Conservation (phyloP, 2,329 filamentous ascomycete genomes). For the Dactylellina haptotyla region DNA sequence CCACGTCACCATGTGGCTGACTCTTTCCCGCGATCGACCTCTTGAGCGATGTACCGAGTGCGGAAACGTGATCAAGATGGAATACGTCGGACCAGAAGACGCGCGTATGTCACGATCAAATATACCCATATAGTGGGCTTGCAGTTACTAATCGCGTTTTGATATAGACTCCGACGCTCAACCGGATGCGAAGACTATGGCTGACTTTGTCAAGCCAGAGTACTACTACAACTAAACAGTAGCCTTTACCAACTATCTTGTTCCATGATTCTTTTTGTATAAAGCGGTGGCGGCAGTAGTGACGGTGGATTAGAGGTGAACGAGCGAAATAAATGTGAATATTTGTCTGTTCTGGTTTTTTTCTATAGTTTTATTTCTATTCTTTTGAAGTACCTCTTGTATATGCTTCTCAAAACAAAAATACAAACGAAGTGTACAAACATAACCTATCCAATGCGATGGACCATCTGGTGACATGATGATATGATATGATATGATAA, state of each 20-base stretch:
- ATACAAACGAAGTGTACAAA: conserved; percentile 46
- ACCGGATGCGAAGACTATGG: conserved; percentile 89
- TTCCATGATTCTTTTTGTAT: conserved; percentile 25
- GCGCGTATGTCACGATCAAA: conserved; percentile 68
- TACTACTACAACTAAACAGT: conserved; percentile 75
- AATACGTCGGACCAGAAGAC: conserved; percentile 87
- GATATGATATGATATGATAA: neutral
- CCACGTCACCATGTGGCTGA: conserved; percentile 89
- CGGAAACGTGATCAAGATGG: conserved; percentile 96
- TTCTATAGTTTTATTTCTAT: conserved; percentile 1
- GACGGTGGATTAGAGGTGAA: neutral
- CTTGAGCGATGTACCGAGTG: conserved; percentile 96
- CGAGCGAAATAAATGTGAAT: conserved; percentile 40
- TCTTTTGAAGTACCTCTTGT: conserved; percentile 19
- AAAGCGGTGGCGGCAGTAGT: conserved; percentile 16
- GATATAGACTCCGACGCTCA: conserved; percentile 67
- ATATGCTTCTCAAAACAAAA: conserved; percentile 26
- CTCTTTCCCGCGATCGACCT: conserved; percentile 87
- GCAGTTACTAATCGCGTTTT: neutral
- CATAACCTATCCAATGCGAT: too few species aligned
- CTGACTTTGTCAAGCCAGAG: conserved; percentile 93
- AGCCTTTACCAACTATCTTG: neutral
- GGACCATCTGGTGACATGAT: neutral
- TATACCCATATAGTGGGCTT: conserved; percentile 23
- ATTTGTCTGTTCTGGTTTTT: conserved; percentile 23